Evolutionary conservation across 805 yeast species (phyloP), one percentile per base, ranked within the genome.

Genomic region (Babjeviella inositovora): DNA sequence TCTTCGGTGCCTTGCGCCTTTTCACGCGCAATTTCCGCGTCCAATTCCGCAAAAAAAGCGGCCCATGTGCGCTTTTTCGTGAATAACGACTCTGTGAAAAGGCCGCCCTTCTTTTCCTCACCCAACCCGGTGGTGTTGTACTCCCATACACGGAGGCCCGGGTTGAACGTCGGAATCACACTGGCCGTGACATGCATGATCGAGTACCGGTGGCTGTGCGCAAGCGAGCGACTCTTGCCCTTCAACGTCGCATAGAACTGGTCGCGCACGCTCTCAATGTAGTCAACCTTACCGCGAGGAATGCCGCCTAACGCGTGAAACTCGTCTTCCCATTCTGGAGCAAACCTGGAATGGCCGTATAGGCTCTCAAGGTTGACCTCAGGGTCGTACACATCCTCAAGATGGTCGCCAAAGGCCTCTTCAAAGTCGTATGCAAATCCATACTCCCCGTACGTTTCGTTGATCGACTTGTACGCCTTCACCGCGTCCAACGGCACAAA

Each of bases 121-220:
- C 41, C 49, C 21, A 76, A 39, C 2, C 57, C 73, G 1, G 80
- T 62, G 17, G 65, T 62, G 38, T 81, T 81, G 43, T 81, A 81
- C 41, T 81, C 93, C 90, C 92, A 81, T 2, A 81, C 70, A 32
- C 93, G 56, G 30, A 81, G 39, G 5, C 84, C 80, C 5, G 94
- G 84, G 33, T 77, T 79, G 47, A 72, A 82, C 0, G 92, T 81
- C 3, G 94, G 93, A 8, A 82, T 66, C 8, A 81, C 68, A 26
- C 85, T 73, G 1, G 84, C 70, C 3, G 71, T 59, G 9, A 81
- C 66, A 37, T 70, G 76, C 0, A 75, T 70, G 24, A 81, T 52
- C 1, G 82, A 56, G 39, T 77, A 81, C 20, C 84, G 49, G 31
- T 73, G 75, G 16, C 58, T 55, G 22, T 42, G 22, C 1, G 28